These are phyloP conservation scores for Cordyceps farinosa DNA, from an alignment of 2,329 filamentous ascomycete genomes.

Conservation along the genomic window DNA sequence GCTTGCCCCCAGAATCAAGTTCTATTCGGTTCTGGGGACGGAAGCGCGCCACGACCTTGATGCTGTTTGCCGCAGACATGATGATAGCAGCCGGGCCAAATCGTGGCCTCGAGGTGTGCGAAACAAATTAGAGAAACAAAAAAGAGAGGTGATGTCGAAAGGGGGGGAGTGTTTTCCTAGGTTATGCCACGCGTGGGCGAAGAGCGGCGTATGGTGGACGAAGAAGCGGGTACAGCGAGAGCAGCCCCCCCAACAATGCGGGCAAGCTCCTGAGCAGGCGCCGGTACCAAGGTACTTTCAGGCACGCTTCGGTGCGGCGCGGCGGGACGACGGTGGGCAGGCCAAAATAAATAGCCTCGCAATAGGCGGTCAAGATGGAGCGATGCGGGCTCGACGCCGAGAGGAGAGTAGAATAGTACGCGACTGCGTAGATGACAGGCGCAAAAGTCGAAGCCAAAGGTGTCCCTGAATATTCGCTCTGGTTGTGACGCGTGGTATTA, in stretches of 20 bases:
- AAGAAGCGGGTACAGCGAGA: slow-evolving; percentile 11
- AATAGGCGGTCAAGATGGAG: neutral
- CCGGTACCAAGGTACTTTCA: neutral
- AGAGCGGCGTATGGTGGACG: slow-evolving; percentile 4
- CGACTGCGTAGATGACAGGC: neutral
- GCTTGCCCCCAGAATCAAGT: slow-evolving; percentile 82
- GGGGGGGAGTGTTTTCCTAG: slow-evolving; percentile 12
- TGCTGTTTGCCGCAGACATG: slow-evolving; percentile 61
- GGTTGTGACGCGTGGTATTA: neutral
- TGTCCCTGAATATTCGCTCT: too few relatives aligned
- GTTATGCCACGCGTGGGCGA: slow-evolving; percentile 13
- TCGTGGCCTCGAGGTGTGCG: slow-evolving; percentile 8
- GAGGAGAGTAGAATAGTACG: neutral
- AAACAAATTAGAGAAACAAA: slow-evolving; percentile 9
- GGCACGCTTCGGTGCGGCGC: neutral
- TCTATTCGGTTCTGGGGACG: slow-evolving; percentile 95
- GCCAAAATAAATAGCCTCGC: neutral
- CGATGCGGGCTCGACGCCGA: neutral
- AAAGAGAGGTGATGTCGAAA: slow-evolving; percentile 8
- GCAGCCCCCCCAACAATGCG: slow-evolving; percentile 11
- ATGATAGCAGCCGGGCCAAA: slow-evolving; percentile 26
- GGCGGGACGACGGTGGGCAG: neutral
- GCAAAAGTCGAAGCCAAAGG: neutral
- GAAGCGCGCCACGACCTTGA: slow-evolving; percentile 95
- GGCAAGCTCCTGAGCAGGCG: slow-evolving; percentile 12